Evolutionary conservation across 1,284 basidiomycete species (phyloP).

Genomic region (Cutaneotrichosporon cavernicola): DNA sequence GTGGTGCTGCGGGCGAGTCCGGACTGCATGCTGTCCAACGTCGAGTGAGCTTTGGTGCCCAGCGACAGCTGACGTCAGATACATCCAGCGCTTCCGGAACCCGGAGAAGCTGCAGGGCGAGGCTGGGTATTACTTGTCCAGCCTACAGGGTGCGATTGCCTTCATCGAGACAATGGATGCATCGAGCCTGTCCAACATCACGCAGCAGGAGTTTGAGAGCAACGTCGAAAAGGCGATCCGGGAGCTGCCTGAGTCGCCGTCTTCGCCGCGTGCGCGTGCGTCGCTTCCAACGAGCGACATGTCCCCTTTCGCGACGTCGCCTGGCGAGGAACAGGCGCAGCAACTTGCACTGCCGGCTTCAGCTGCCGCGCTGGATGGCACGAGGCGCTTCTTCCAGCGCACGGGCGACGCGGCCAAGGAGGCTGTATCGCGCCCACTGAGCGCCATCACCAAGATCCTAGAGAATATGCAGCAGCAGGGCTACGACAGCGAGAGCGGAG

Average conservation of each 20-base stretch:
- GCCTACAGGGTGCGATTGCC: conserved; percentile 85
- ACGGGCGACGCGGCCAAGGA: conserved; percentile 66
- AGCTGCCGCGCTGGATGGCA: conserved; percentile 67
- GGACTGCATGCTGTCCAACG: conserved; percentile 86
- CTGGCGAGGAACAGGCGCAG: conserved; percentile 79
- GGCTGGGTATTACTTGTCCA: conserved; percentile 95
- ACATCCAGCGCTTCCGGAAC: conserved; percentile 92
- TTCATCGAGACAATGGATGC: conserved; percentile 98
- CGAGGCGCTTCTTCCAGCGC: conserved; percentile 74
- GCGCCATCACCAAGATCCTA: conserved; percentile 81
- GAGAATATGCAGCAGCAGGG: conserved; percentile 58
- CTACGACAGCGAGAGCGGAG: conserved; percentile 32
- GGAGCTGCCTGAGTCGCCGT: conserved; percentile 57
- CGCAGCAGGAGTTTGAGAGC: conserved; percentile 87
- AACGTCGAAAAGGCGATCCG: conserved; percentile 74
- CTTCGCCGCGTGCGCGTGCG: conserved; percentile 23
- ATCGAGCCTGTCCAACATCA: conserved; percentile 84
- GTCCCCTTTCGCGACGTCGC: conserved; percentile 45
- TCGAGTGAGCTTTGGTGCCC: conserved; percentile 66
- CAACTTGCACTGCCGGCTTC: conserved; percentile 65
- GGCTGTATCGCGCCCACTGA: conserved; percentile 80
- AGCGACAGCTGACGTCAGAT: conserved; percentile 58
- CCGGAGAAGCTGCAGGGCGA: conserved; percentile 88
- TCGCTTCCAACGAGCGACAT: conserved; percentile 29
- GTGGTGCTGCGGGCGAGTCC: conserved; percentile 93